These are phyloP conservation scores for Xylaria longipes DNA, from an alignment of 495 filamentous ascomycete genomes.

Conservation along the genomic window DNA sequence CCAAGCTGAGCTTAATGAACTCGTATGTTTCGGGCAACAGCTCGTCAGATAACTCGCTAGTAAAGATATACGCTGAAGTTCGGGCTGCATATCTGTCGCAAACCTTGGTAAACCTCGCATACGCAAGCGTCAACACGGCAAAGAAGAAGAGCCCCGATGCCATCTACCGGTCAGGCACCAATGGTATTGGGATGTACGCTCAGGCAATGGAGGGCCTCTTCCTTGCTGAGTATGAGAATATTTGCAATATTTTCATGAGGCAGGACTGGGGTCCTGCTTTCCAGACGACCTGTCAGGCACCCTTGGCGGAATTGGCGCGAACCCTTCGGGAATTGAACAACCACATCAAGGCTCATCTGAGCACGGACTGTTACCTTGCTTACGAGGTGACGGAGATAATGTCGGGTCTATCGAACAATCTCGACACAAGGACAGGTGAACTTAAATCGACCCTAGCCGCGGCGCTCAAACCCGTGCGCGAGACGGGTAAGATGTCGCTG, in stretches of 20 bases:
- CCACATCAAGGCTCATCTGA: constrained; percentile 84
- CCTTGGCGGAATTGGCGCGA: constrained; percentile 80
- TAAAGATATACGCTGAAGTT: constrained; percentile 82
- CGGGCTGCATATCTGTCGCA: constrained; percentile 81
- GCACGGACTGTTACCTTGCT: constrained; percentile 93
- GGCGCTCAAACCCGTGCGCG: constrained; percentile 84
- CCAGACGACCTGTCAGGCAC: constrained; percentile 73
- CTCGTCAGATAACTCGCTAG: constrained; percentile 68
- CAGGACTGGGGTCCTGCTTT: constrained; percentile 83
- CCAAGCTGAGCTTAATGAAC: constrained; percentile 57
- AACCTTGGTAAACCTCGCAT: constrained; percentile 83
- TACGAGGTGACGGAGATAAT: constrained; percentile 97
- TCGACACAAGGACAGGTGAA: constrained; percentile 84
- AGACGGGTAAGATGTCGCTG: constrained; percentile 88
- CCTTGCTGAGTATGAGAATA: constrained; percentile 84
- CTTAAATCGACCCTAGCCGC: constrained; percentile 83
- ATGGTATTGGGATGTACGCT: constrained; percentile 89
- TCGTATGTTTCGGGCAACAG: constrained; percentile 49
- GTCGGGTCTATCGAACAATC: constrained; percentile 74
- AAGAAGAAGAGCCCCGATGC: constrained; percentile 80
- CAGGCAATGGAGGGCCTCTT: constrained; percentile 87
- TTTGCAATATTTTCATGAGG: constrained; percentile 80
- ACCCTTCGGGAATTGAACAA: constrained; percentile 88
- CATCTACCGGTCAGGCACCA: constrained; percentile 88
- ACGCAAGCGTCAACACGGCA: constrained; percentile 86